Evolutionary conservation across 305 asterid genomes (phyloP).

Genomic region (Plantago lanceolata): DNA sequence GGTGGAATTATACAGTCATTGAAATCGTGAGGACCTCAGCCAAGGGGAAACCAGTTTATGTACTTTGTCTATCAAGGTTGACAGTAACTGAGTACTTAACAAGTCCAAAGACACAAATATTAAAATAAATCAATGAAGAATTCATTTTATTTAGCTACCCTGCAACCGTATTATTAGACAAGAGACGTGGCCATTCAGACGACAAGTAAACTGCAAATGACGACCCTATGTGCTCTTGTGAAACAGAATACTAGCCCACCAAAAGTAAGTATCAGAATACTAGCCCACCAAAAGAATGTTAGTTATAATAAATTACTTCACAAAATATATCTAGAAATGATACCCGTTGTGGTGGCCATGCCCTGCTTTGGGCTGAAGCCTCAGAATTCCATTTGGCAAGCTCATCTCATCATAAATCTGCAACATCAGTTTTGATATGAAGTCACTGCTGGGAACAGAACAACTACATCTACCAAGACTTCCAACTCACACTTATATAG

Average conservation of each 20-base stretch:
- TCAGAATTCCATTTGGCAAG: slow-evolving; percentile 83
- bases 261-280: neutral
- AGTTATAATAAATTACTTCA: slow-evolving; percentile 8
- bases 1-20: too few relatives aligned
- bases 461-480: slow-evolving; percentile 5
- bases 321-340: slow-evolving; percentile 21
- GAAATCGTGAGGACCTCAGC: too few relatives aligned
- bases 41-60: too few relatives aligned
- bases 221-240: neutral
- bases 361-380: slow-evolving; percentile 95
- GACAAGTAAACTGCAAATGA: neutral
- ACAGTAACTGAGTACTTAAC: neutral
- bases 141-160: neutral
- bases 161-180: neutral
- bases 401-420: slow-evolving; percentile 91
- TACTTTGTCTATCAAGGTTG: too few relatives aligned
- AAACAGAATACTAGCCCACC: neutral
- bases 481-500: slow-evolving; percentile 8
- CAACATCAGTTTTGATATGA: slow-evolving; percentile 8
- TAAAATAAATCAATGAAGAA: neutral
- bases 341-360: slow-evolving; percentile 97
- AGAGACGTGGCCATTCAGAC: neutral
- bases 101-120: neutral
- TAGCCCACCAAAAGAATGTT: slow-evolving; percentile 4
- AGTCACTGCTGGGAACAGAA: slow-evolving; percentile 3